These are phyloP conservation scores for Salisapilia sapeloensis DNA, from an alignment of 352 stramenopile species.

Conservation along the genomic window DNA sequence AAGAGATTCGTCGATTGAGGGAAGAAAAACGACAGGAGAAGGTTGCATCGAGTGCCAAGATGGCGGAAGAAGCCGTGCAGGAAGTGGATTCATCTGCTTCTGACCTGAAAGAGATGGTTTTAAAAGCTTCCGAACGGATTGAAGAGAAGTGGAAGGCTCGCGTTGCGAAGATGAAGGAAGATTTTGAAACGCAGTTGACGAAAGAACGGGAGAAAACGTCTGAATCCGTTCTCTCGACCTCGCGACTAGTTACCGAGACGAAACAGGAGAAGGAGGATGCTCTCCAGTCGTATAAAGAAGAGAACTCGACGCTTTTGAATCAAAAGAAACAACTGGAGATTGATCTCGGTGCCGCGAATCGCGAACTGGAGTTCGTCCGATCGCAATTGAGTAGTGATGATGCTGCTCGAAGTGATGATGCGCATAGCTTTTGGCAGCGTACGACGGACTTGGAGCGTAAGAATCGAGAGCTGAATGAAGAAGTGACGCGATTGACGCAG, in stretches of 20 bases:
- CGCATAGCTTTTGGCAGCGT: conserved; percentile 73
- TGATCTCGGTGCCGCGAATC: conserved; percentile 37
- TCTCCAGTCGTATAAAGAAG: conserved; percentile 47
- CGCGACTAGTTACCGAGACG: conserved; percentile 44
- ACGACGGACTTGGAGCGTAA: conserved; percentile 70
- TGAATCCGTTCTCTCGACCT: conserved; percentile 44
- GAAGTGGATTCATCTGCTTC: background rate
- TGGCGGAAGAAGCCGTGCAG: too few species aligned
- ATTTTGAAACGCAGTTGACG: conserved; percentile 46
- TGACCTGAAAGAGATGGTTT: conserved; percentile 57
- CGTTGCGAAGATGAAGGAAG: conserved; percentile 43
- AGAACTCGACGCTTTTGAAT: conserved; percentile 31
- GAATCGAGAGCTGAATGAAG: conserved; percentile 56
- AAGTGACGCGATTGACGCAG: conserved; percentile 43
- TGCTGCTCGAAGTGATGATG: conserved; percentile 44
- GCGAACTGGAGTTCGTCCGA: conserved; percentile 55
- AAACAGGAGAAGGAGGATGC: conserved; percentile 64
- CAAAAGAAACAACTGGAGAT: conserved; percentile 61
- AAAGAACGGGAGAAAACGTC: conserved; percentile 47
- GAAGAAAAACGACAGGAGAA: background rate
- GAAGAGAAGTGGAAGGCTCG: conserved; percentile 68
- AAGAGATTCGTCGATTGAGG: background rate
- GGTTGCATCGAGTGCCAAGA: too few species aligned
- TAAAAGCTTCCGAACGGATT: conserved; percentile 64
- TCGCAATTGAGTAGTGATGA: conserved; percentile 58